Conservation (phyloP, 2,329 filamentous ascomycete species). For the Fusarium domesticum region DNA sequence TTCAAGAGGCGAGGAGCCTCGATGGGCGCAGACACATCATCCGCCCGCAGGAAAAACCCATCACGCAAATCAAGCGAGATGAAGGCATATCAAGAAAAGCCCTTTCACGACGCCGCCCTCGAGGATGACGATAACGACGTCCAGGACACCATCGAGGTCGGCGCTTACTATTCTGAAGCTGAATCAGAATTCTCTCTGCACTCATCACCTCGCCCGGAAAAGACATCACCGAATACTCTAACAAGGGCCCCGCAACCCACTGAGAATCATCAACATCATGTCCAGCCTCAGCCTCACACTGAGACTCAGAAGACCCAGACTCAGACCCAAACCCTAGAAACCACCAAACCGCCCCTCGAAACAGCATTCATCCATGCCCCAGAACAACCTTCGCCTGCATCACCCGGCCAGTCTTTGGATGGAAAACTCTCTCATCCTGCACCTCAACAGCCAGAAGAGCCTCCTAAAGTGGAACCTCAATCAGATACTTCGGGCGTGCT, state of each 20-base stretch:
- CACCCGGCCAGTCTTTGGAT: conserved; percentile 14
- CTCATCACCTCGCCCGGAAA: conserved; percentile 30
- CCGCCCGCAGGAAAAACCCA: conserved; percentile 40
- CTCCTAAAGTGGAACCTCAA: conserved; percentile 22
- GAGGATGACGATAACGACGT: conserved; percentile 47
- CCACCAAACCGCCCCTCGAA: conserved; percentile 5
- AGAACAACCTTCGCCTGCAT: conserved; percentile 7
- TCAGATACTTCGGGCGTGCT: conserved; percentile 7
- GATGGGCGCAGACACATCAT: conserved; percentile 35
- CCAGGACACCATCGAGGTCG: conserved; percentile 57
- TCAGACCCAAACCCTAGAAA: conserved; percentile 1
- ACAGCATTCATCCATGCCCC: conserved; percentile 6
- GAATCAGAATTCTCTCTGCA: conserved; percentile 32
- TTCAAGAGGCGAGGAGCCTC: conserved; percentile 39
- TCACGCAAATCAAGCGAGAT: conserved; percentile 38
- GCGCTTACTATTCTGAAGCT: conserved; percentile 39
- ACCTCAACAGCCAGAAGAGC: conserved; percentile 16
- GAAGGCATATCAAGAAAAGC: conserved; percentile 33
- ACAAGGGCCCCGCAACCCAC: conserved; percentile 9
- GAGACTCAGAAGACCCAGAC: not conserved
- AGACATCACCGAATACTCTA: conserved; percentile 15
- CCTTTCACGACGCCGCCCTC: conserved; percentile 30
- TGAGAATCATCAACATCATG: conserved; percentile 1
- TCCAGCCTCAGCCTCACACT: no score
- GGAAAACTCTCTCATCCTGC: conserved; percentile 15